Conservation (phyloP, 495 filamentous ascomycete species). For the Podospora anserina region DNA sequence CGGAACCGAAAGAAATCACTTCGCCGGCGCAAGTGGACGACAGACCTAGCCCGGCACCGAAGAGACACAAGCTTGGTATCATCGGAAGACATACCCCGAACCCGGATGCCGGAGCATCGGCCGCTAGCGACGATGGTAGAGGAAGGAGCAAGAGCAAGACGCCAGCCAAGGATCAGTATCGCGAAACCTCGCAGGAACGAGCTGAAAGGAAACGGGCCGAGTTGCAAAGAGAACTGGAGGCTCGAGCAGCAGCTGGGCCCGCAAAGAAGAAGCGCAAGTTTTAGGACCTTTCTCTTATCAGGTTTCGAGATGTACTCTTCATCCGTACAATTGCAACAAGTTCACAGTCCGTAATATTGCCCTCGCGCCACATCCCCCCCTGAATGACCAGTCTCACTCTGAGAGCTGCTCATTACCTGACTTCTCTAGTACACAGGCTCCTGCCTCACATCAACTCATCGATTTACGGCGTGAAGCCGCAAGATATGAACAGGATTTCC, state of each 20-base stretch:
- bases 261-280: conserved; percentile 70
- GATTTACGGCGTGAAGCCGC: not conserved
- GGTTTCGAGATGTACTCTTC: not conserved
- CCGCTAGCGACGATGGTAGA: conserved; percentile 16
- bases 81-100: conserved; percentile 34
- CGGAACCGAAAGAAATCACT: conserved; percentile 19
- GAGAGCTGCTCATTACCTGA: not conserved
- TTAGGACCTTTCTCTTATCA: conserved; percentile 14
- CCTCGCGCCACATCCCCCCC: not conserved
- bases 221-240: conserved; percentile 62
- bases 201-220: conserved; percentile 62
- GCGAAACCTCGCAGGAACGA: conserved; percentile 52
- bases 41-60: conserved; percentile 15
- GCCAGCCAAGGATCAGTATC: conserved; percentile 14
- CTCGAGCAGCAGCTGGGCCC: conserved; percentile 57
- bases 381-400: not conserved
- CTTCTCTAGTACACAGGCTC: too few species aligned
- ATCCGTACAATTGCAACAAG: not conserved
- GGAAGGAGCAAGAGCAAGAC: conserved; percentile 25
- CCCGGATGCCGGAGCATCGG: conserved; percentile 15
- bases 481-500: conserved; percentile 47
- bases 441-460: not conserved
- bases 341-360: not conserved
- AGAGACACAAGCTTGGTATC: conserved; percentile 33
- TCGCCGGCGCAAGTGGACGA: conserved; percentile 15